phyloP scores from a whole-genome alignment of 1,284 basidiomycete species.

The Ustilago xerochloae region DNA sequence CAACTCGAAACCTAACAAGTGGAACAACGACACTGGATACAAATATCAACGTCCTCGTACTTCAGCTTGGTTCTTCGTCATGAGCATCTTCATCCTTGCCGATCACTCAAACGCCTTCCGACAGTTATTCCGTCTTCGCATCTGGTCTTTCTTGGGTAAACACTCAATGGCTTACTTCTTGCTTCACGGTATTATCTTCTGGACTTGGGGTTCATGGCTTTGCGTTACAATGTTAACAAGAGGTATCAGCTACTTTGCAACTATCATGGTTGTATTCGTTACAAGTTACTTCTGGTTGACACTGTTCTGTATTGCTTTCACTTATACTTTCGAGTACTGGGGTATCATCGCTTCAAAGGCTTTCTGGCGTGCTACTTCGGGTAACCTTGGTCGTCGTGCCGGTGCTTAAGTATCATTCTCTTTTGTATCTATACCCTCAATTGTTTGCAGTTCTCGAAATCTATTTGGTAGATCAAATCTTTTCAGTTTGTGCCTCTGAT shows the following conservation, averaged over 20 bases:
- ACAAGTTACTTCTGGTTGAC: constrained; percentile 49
- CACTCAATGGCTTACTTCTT: constrained; percentile 59
- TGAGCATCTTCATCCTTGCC: constrained; percentile 56
- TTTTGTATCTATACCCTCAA: constrained; percentile 14
- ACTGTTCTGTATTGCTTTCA: constrained; percentile 53
- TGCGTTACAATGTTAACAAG: constrained; percentile 43
- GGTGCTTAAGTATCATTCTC: constrained; percentile 13
- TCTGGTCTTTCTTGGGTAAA: constrained; percentile 57
- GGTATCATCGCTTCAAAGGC: constrained; percentile 56
- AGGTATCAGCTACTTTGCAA: constrained; percentile 50
- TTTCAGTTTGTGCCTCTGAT: constrained; percentile 1
- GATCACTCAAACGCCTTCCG: constrained; percentile 53
- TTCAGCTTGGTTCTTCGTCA: constrained; percentile 47
- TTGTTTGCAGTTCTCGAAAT: not conserved
- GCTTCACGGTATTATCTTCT: constrained; percentile 60
- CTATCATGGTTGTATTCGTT: constrained; percentile 53
- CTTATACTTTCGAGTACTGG: constrained; percentile 61
- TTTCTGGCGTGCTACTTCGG: constrained; percentile 52
- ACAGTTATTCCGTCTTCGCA: constrained; percentile 49
- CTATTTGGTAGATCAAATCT: not conserved
- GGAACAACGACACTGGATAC: constrained; percentile 31
- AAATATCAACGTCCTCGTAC: constrained; percentile 44
- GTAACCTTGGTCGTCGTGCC: constrained; percentile 48
- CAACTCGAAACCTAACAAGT: constrained; percentile 38
- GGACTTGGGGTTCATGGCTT: constrained; percentile 58